Evolutionary conservation across 371 early-diverging fungal genomes (phyloP), one percentile per base, ranked within the genome.

Genomic region (Actinomortierella ambigua): DNA sequence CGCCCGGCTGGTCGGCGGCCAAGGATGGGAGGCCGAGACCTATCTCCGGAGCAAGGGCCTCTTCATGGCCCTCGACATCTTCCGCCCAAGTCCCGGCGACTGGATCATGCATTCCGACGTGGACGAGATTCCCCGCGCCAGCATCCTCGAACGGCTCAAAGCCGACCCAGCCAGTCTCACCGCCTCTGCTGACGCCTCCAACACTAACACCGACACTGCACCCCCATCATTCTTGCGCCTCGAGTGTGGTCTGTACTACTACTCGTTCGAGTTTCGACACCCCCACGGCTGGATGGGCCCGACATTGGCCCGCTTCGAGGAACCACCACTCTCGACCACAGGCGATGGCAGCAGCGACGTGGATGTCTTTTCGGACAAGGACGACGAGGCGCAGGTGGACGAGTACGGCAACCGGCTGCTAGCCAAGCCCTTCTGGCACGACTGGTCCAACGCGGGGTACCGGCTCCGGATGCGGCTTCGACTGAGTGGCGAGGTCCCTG

Each of bases 91-190:
- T 7, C 42, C 24, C 9, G 65, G 56, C 20, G 77, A 77, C 57
- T 51, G 63, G 54, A 46, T 77, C 1, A 20, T 70, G 18, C 65
- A 70, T 63, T 61, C 77, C 2, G 77, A 77, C 54, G 68, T 77
- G 14, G 77, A 70, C 54, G 77, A 77, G 50, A 46, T 77, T 2
- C 55, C 61, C 2, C 53, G 68, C 15, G 52, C 53, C 7, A 44
- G 64, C 20, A 61, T 65, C 2, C 29, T 77, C 3, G 23, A 51
- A 15, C n/a, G 59, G 1, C 4, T 77, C 14, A 64, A 62, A n/a
- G 34, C 15, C 22, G 17, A 22, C 46, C 17, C 22, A 6, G 8
- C 5, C 46, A 46, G 46, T 17, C 17, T 24, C 15, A 22, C 51
- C 34, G n/a, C n/a, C 9, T n/a, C 51, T 9, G 51, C n/a, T 0